Base-by-base conservation (phyloP, 768 basidiomycete species). In the Pleurotus citrinopileatus region DNA sequence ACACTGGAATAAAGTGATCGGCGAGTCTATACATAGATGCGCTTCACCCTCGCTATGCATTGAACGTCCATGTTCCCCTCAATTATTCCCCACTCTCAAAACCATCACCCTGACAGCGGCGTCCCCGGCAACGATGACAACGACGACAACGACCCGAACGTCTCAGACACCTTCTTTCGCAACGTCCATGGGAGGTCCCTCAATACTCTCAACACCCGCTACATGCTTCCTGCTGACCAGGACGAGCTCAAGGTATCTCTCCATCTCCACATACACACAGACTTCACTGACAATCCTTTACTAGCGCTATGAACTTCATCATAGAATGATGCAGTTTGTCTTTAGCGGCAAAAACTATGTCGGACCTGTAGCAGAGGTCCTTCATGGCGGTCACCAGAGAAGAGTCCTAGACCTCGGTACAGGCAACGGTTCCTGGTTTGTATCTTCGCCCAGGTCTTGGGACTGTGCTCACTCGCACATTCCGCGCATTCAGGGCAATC, bases 341-440 rank as follows among this genome's bases (percentile, higher is more conserved):
- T 80, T 86, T 53, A 70, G 68, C 20, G 83, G 84, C 46, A 79
- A 75, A 61, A 84, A 81, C 62, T 86, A 86, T 60, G 71, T 86
- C 17, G 87, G 87, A 4, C 87, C 87, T 22, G 75, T 87, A 3
- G 76, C 74, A 47, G 75, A 81, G 48, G 78, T 75, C 19, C 73
- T 89, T 2, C 78, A 75, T 56, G 74, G 77, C 58, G 78, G 77
- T 43, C 66, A 73, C 56, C 73, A 75, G 48, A 71, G 77, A 36
- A 67, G 73, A 70, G 77, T 88, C 38, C 79, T 89, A 45, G 86
- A 89, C 68, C 71, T 88, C 56, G 86, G 86, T 15, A 88, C 86
- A 1, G 86, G 86, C 20, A 77, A 76, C 3, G 86, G 87, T 3
- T 66, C 69, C 29, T 88, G 86, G 86, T 85, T 55, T 56, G 72